Evolutionary conservation across 148 eudicot genomes (phyloP).

Genomic region (Rhododendron williamsianum): DNA sequence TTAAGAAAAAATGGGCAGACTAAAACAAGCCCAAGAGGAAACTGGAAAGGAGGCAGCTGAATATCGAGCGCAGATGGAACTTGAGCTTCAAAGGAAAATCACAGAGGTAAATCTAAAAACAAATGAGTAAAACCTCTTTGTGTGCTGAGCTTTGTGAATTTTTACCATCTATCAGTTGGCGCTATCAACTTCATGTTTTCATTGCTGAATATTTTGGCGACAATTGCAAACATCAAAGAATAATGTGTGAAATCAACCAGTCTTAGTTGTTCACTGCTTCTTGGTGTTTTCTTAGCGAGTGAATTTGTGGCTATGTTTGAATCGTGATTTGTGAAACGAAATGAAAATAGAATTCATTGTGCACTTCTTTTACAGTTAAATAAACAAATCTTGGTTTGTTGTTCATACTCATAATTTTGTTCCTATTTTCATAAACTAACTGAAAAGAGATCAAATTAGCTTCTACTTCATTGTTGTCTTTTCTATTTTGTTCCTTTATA

Average conservation of each 20-base stretch:
- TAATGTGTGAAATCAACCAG: background rate
- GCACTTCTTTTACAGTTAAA: background rate
- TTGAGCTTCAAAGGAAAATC: slow-evolving; percentile 12
- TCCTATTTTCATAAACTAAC: background rate
- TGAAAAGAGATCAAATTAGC: background rate
- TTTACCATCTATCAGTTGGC: background rate
- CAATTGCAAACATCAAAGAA: background rate
- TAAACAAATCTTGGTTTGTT: background rate
- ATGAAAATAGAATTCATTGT: background rate
- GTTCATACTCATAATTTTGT: background rate
- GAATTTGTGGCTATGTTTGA: background rate
- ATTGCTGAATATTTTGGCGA: background rate
- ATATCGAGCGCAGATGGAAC: slow-evolving; percentile 14
- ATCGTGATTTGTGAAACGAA: background rate
- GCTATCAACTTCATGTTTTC: background rate
- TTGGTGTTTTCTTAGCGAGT: background rate
- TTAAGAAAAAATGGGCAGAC: slow-evolving; percentile 13
- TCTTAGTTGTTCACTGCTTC: background rate
- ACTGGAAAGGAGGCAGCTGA: slow-evolving; percentile 15
- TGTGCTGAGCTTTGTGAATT: background rate
- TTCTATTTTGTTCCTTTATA: background rate
- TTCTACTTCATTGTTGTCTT: background rate
- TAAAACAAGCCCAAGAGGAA: slow-evolving; percentile 16
- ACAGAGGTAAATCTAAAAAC: slow-evolving; percentile 14
- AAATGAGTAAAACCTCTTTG: background rate